A percentile compares a stretch with the other conserved stretches of the same genome.
Evolutionary conservation across 768 basidiomycete species (phyloP).

Genomic region (Boletus rubroflammeus): DNA sequence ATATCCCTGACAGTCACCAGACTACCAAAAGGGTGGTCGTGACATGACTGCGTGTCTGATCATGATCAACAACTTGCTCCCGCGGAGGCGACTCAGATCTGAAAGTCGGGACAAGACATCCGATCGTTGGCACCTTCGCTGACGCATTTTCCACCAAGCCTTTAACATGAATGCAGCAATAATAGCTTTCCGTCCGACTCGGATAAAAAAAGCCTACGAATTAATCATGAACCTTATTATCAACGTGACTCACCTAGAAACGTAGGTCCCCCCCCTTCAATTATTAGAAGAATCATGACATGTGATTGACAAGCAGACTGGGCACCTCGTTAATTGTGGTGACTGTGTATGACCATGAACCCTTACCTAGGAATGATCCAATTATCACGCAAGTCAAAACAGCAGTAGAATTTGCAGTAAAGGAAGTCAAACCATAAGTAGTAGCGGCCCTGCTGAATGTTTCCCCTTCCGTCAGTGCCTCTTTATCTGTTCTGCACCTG

Average conservation of each 20-base stretch:
- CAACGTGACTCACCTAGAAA: conserved; percentile 11
- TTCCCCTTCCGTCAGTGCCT: conserved; percentile 5
- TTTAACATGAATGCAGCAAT: conserved; percentile 26
- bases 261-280: conserved; percentile 1
- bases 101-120: too few species aligned
- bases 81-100: not conserved
- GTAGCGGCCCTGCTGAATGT: conserved; percentile 5
- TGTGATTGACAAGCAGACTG: not conserved
- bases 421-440: conserved; percentile 7
- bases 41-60: not conserved
- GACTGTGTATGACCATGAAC: conserved; percentile 9
- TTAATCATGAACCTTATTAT: conserved; percentile 32
- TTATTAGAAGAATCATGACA: not conserved
- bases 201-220: conserved; percentile 26
- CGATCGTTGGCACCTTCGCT: conserved; percentile 19
- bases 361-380: conserved; percentile 5
- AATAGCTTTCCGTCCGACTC: conserved; percentile 27
- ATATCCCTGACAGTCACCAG: too few species aligned
- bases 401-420: conserved; percentile 4
- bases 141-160: conserved; percentile 33
- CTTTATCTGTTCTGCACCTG: too few species aligned
- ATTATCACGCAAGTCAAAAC: not conserved
- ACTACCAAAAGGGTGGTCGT: not conserved
- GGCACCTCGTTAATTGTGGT: conserved; percentile 7
- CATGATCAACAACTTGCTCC: not conserved